These are phyloP conservation scores for Ophiosphaerella herpotricha DNA, from an alignment of 2,329 filamentous ascomycete species.

Conservation along the genomic window DNA sequence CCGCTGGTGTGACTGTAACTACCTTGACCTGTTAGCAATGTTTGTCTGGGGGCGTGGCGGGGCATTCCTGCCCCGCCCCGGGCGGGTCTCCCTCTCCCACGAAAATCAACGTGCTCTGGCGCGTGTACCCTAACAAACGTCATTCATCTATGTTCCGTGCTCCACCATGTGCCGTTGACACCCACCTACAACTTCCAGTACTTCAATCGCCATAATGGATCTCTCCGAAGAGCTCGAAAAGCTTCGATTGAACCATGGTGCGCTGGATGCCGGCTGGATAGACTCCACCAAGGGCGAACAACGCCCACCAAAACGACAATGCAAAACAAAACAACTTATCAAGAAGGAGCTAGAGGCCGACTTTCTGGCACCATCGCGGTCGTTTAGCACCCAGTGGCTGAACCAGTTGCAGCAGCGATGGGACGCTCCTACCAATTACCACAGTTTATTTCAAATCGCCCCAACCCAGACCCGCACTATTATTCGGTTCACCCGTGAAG, in stretches of 20 bases:
- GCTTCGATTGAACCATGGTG: conserved; percentile 52
- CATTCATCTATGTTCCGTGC: conserved; percentile 16
- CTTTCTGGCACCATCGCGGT: conserved; percentile 77
- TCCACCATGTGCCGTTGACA: conserved; percentile 16
- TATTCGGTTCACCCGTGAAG: conserved; percentile 87
- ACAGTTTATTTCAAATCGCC: conserved; percentile 83
- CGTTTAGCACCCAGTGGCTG: conserved; percentile 84
- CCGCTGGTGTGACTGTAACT: not conserved
- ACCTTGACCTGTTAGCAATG: not conserved
- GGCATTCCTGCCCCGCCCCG: too few species aligned
- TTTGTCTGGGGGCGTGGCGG: not conserved
- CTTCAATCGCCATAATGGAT: conserved; percentile 31
- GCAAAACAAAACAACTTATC: conserved; percentile 64
- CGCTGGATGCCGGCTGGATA: conserved; percentile 49
- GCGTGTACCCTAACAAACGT: conserved; percentile 19
- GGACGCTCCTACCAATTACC: conserved; percentile 79
- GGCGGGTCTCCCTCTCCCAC: conserved; percentile 14
- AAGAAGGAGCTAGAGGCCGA: conserved; percentile 74
- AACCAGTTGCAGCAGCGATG: conserved; percentile 87
- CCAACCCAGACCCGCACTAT: conserved; percentile 94
- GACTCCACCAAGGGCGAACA: conserved; percentile 64
- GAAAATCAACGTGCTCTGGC: conserved; percentile 6
- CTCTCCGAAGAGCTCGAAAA: conserved; percentile 58
- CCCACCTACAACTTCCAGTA: conserved; percentile 5
- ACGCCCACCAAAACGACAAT: conserved; percentile 57